These are phyloP conservation scores for Ophiostoma pallidulum DNA, from an alignment of 2,329 filamentous ascomycete genomes.

Conservation along the genomic window DNA sequence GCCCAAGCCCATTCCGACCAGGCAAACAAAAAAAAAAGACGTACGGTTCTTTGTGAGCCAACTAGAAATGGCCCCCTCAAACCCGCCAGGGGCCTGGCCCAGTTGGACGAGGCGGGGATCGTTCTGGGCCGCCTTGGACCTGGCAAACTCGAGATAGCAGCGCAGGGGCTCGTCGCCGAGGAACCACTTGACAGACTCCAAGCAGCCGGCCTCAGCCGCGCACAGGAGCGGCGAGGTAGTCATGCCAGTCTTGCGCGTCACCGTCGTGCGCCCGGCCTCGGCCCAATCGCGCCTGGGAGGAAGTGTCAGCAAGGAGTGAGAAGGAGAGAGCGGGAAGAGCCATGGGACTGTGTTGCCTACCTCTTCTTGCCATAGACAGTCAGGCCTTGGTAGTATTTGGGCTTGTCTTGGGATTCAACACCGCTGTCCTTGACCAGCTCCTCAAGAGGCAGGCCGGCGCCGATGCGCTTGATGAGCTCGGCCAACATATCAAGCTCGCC, in stretches of 20 bases:
- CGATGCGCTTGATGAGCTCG: conserved; percentile 55
- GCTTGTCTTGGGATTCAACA: conserved; percentile 51
- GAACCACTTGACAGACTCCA: conserved; percentile 71
- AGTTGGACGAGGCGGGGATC: conserved; percentile 56
- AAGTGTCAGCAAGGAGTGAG: background rate
- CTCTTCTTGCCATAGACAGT: conserved; percentile 65
- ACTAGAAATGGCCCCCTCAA: conserved; percentile 51
- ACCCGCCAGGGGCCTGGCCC: conserved; percentile 47
- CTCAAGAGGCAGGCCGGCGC: conserved; percentile 60
- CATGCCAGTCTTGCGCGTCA: conserved; percentile 30
- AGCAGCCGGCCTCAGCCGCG: conserved; percentile 45
- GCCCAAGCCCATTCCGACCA: too few species aligned
- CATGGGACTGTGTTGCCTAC: conserved; percentile 18
- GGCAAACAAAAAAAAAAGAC: conserved; percentile 20
- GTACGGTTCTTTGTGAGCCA: conserved; percentile 54
- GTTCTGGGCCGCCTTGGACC: conserved; percentile 47
- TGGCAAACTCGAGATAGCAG: conserved; percentile 58
- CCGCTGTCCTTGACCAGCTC: conserved; percentile 57
- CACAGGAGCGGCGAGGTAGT: conserved; percentile 50
- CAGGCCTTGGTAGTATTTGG: conserved; percentile 66
- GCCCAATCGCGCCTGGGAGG: conserved; percentile 56
- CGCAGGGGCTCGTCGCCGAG: conserved; percentile 59
- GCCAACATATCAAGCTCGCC: conserved; percentile 50
- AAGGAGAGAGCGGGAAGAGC: background rate
- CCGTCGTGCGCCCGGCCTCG: conserved; percentile 43